Base-by-base conservation (phyloP, 257 asterid species). In the Euphrasia confusa region DNA sequence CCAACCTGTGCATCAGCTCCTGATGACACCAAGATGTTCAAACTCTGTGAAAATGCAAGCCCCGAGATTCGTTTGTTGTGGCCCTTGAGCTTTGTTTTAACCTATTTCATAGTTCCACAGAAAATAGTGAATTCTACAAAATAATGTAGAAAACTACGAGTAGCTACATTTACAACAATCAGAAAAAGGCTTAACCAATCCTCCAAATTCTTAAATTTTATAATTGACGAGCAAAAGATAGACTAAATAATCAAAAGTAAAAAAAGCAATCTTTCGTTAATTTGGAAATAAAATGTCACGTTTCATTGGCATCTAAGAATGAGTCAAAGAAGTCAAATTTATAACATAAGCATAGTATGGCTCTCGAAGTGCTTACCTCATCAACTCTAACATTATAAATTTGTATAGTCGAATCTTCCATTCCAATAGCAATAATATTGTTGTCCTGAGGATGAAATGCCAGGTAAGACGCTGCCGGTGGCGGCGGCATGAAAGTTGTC, bases 401-500 rank as follows among this genome's bases (percentile, higher is more conserved):
- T 49, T 90, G 97, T 47, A 90, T 81, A 8, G 93, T 81, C 12
- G 96, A 87, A 69, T 90, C 96, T 66, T 90, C 97, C 96, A 87
- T 90, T 64, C 97, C 97, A 18, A 90, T 84, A 5, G 97, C 97
- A 63, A 90, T 85, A 47, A 87, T 81, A 72, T 90, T 87, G 82
- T 90, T 87, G 68, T 90, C 97, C 65, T 84, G 96, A 44, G 97
- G 97, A 78, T 90, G 97, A 68, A 90, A 87, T 11, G 96, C 98
- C 71, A 91, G 77, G 71, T 76, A 91, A 17, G 98, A 85, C 61
- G 98, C 95, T 56, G 95, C 95, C n/a, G 96, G 98, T 61, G 98
- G 96, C 1, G 98, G 96, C 14, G 95, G 88, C 96, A 91, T 91
- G 84, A 91, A 91, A 53, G 98, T 91, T n/a, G 95, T 91, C 98